phyloP scores from a whole-genome alignment of 2,329 filamentous ascomycete genomes.

The Paecilomyces variotii region DNA sequence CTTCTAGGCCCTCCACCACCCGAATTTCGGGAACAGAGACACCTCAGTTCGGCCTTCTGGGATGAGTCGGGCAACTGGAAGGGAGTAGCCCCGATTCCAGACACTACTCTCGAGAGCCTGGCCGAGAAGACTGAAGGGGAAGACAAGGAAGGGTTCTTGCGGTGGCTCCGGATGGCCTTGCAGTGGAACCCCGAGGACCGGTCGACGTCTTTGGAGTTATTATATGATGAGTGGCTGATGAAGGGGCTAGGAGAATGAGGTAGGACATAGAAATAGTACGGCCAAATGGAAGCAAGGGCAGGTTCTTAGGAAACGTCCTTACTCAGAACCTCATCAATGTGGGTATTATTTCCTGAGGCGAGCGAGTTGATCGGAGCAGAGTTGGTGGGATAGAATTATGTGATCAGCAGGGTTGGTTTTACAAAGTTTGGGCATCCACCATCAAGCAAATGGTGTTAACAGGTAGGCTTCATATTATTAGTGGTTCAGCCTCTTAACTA shows the following conservation, averaged over 20 bases:
- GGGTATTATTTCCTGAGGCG: too few species aligned
- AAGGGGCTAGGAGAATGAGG: constrained; percentile 2
- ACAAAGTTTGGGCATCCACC: too few species aligned
- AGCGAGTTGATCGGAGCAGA: too few species aligned
- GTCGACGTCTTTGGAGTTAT: constrained; percentile 24
- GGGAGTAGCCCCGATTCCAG: constrained; percentile 11
- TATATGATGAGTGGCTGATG: constrained; percentile 32
- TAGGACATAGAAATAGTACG: too few species aligned
- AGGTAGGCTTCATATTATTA: too few species aligned
- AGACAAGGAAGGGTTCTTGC: constrained; percentile 17
- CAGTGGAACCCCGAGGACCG: constrained; percentile 18
- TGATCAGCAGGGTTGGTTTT: too few species aligned
- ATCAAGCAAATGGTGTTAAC: too few species aligned
- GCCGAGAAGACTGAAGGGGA: constrained; percentile 16
- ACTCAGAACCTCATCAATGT: too few species aligned
- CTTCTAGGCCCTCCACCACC: background rate
- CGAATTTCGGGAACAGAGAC: background rate
- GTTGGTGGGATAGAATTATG: too few species aligned
- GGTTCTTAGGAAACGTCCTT: background rate
- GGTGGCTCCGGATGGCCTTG: constrained; percentile 20
- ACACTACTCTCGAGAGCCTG: constrained; percentile 10
- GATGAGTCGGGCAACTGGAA: constrained; percentile 12
- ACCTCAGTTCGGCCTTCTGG: background rate
- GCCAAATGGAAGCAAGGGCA: too few species aligned
- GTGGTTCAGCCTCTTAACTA: too few species aligned